These are phyloP conservation scores for Boechera retrofracta DNA, from an alignment of 345 rosid species.

Conservation along the genomic window DNA sequence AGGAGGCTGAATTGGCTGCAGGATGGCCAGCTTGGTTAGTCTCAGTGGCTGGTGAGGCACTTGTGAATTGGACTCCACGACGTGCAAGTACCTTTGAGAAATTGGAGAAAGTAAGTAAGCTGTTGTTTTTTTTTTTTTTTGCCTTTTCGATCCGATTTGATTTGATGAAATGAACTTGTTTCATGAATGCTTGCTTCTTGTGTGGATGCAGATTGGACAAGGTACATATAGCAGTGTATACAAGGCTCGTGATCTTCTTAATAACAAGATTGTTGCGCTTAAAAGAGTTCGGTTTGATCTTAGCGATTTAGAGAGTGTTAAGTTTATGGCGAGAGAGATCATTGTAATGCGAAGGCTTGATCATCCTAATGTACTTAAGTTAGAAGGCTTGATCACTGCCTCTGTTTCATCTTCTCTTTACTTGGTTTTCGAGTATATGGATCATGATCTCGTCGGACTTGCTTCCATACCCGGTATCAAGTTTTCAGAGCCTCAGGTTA, in stretches of 20 bases:
- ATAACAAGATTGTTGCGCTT: constrained; percentile 77
- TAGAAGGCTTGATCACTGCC: constrained; percentile 93
- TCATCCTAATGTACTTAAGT: constrained; percentile 89
- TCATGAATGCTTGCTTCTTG: background rate
- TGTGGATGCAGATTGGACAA: constrained; percentile 85
- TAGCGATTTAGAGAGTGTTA: constrained; percentile 79
- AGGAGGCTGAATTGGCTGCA: constrained; percentile 48
- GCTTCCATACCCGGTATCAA: constrained; percentile 79
- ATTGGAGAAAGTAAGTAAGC: constrained; percentile 73
- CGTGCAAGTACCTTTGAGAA: constrained; percentile 85
- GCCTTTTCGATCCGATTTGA: constrained; percentile 43
- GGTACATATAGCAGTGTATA: constrained; percentile 95
- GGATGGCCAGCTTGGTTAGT: constrained; percentile 98
- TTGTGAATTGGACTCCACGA: constrained; percentile 88
- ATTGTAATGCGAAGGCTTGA: constrained; percentile 79
- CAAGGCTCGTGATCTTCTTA: constrained; percentile 76
- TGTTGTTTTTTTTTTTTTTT: background rate
- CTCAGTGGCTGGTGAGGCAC: constrained; percentile 83
- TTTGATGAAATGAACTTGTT: background rate
- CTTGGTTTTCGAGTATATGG: constrained; percentile 98
- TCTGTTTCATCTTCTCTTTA: constrained; percentile 71
- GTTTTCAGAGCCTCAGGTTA: constrained; percentile 91
- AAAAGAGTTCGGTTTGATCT: constrained; percentile 87
- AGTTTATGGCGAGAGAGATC: constrained; percentile 95
- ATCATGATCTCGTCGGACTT: constrained; percentile 96